Percentiles rank a stretch among this genome's conserved stretches.
Evolutionary conservation across 2,329 filamentous ascomycete genomes (phyloP).

Genomic region (Ophiocordyceps australis): DNA sequence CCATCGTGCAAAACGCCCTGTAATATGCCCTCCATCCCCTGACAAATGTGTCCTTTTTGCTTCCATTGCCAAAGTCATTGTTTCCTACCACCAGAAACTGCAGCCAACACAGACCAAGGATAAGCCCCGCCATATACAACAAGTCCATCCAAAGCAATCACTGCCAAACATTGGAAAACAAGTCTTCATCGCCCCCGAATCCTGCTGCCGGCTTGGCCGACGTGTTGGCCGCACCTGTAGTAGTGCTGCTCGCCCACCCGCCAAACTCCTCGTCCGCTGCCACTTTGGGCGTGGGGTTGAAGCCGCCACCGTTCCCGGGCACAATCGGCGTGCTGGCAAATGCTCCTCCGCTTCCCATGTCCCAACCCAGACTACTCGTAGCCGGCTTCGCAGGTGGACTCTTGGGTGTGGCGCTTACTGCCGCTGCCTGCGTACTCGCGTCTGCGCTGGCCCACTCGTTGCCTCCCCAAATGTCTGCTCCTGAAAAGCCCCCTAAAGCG

Average conservation of each 20-base stretch:
- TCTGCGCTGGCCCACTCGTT: conserved; percentile 62
- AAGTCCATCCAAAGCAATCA: conserved; percentile 17
- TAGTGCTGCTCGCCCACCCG: conserved; percentile 67
- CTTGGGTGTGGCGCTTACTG: conserved; percentile 27
- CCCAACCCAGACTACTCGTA: conserved; percentile 45
- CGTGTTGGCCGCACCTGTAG: conserved; percentile 18
- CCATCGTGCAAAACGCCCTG: conserved; percentile 16
- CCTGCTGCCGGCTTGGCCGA: conserved; percentile 35
- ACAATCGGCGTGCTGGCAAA: conserved; percentile 42
- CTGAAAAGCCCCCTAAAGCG: conserved; percentile 20
- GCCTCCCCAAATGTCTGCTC: conserved; percentile 65
- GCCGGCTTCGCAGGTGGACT: conserved; percentile 28
- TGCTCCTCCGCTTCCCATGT: conserved; percentile 25
- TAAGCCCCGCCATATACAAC: no score
- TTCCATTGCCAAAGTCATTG: no score
- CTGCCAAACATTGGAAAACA: conserved; percentile 95
- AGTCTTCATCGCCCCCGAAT: conserved; percentile 57
- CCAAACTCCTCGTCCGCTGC: conserved; percentile 90
- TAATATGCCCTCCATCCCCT: conserved; percentile 10
- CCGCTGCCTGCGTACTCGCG: conserved; percentile 20
- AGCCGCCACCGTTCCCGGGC: conserved; percentile 44
- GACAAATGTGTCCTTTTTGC: no score
- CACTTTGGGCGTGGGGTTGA: conserved; percentile 48
- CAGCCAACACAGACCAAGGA: no score
- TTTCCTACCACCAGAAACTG: no score